Percentiles rank a stretch among this genome's conserved stretches.
phyloP scores from a whole-genome alignment of 2,329 filamentous ascomycete genomes.

The Aspergillus versicolor region DNA sequence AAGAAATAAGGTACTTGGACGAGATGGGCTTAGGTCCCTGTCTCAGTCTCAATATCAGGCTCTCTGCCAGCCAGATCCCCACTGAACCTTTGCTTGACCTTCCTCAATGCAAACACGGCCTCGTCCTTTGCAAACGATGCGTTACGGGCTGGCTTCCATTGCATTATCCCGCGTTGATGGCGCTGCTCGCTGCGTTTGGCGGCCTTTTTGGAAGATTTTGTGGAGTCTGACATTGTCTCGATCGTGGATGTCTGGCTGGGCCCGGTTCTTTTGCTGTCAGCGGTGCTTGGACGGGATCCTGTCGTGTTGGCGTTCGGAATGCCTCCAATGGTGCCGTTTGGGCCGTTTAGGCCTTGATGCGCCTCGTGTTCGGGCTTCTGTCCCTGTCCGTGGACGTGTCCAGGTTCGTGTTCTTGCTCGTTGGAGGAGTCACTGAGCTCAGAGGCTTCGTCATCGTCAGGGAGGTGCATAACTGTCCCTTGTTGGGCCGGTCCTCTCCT shows the following conservation, averaged over 20 bases:
- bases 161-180: constrained; percentile 88
- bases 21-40: constrained; percentile 16
- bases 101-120: constrained; percentile 72
- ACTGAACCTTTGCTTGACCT: constrained; percentile 69
- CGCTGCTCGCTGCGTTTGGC: constrained; percentile 63
- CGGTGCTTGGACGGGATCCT: not conserved
- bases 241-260: not conserved
- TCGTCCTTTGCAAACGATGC: constrained; percentile 85
- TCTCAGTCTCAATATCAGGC: constrained; percentile 83
- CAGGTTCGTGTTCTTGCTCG: not conserved
- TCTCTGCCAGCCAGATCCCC: constrained; percentile 73
- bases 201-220: constrained; percentile 30
- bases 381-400: constrained; percentile 18
- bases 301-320: not conserved
- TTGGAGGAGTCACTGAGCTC: constrained; percentile 20
- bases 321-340: not conserved
- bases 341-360: not conserved
- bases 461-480: not conserved
- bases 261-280: not conserved
- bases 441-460: constrained; percentile 2
- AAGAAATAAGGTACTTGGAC: not conserved
- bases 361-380: not conserved
- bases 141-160: constrained; percentile 90
- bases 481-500: not conserved
- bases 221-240: constrained; percentile 9